These are phyloP conservation scores for Populus hybrid DNA, from an alignment of 441 rosid genomes.

Conservation along the genomic window DNA sequence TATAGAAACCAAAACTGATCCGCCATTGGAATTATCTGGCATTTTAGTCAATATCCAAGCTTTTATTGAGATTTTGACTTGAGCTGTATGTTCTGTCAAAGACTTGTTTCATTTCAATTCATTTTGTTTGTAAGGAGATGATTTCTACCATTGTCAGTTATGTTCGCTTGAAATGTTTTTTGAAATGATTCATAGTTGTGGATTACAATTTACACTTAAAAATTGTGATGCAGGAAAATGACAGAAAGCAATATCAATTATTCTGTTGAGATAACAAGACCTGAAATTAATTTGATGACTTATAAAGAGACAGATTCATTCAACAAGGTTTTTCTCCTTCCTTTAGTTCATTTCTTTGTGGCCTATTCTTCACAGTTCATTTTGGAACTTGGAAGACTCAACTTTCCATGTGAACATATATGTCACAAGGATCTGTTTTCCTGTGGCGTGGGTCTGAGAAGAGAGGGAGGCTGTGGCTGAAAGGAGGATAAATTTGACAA, in stretches of 20 bases:
- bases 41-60: constrained; percentile 4
- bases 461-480: background rate
- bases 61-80: background rate
- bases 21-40: background rate
- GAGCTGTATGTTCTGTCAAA: background rate
- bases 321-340: constrained; percentile 59
- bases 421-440: background rate
- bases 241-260: constrained; percentile 30
- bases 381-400: background rate
- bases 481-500: background rate
- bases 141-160: background rate
- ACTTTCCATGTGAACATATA: background rate
- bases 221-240: constrained; percentile 47
- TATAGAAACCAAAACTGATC: background rate
- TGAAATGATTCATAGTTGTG: constrained; percentile 11
- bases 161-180: background rate
- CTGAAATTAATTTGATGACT: constrained; percentile 21
- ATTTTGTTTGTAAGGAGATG: background rate
- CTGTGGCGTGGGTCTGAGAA: background rate
- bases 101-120: constrained; percentile 1
- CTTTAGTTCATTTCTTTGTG: constrained; percentile 14
- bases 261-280: constrained; percentile 33
- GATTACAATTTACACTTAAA: constrained; percentile 13
- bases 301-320: constrained; percentile 61
- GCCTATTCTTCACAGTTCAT: background rate